Conservation (phyloP, 768 basidiomycete genomes). For the Phylloporus arenicola region DNA sequence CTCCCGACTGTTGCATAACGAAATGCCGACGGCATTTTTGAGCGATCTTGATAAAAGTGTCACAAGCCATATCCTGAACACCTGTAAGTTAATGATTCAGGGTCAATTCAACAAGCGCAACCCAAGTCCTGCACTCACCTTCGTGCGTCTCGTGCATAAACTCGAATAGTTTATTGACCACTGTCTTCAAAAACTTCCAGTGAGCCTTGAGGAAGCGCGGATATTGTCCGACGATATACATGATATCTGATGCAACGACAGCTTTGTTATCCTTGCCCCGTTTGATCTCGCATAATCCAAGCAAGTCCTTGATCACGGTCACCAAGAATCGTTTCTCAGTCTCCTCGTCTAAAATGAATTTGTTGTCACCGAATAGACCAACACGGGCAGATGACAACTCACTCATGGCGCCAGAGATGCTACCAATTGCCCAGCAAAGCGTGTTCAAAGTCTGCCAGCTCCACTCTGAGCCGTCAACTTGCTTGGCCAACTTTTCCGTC, state of each 20-base stretch:
- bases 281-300: slow-evolving; percentile 97
- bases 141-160: slow-evolving; percentile 99
- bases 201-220: slow-evolving; percentile 99
- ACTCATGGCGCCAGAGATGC: slow-evolving; percentile 99
- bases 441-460: slow-evolving; percentile 99
- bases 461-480: slow-evolving; percentile 98
- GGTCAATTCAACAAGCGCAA: slow-evolving; percentile 1
- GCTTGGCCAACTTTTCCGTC: slow-evolving; percentile 94
- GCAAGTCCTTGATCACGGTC: slow-evolving; percentile 96
- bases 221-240: slow-evolving; percentile 99
- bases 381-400: slow-evolving; percentile 30
- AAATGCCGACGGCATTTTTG: slow-evolving; percentile 98
- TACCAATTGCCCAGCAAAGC: slow-evolving; percentile 99
- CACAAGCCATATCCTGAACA: slow-evolving; percentile 99
- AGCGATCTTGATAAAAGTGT: slow-evolving; percentile 99
- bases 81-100: slow-evolving; percentile 39
- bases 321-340: slow-evolving; percentile 98
- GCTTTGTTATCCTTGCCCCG: slow-evolving; percentile 99
- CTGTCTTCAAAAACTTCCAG: slow-evolving; percentile 99
- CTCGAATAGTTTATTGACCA: slow-evolving; percentile 98
- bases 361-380: background rate
- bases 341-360: slow-evolving; percentile 71
- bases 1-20: slow-evolving; percentile 96
- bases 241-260: slow-evolving; percentile 92
- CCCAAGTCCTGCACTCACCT: slow-evolving; percentile 38